Conservation (phyloP, 345 rosid genomes). For the Jatropha curcas region DNA sequence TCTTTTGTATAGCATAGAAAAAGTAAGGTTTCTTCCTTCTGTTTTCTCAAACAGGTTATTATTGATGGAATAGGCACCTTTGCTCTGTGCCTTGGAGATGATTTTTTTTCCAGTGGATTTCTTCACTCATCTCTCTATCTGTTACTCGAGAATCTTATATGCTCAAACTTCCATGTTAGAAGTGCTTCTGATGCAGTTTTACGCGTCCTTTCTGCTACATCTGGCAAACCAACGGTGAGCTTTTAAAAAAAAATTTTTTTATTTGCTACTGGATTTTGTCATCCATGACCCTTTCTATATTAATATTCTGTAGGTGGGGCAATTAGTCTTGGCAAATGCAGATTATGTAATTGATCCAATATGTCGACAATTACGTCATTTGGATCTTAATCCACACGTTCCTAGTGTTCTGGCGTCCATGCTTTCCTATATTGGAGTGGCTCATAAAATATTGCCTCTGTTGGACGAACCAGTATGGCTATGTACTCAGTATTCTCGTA, state of each 20-base stretch:
- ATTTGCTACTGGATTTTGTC: conserved; percentile 11
- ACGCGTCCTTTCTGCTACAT: conserved; percentile 57
- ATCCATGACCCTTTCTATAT: conserved; percentile 13
- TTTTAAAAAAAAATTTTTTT: conserved; percentile 11
- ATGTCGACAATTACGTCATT: conserved; percentile 82
- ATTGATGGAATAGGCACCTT: conserved; percentile 84
- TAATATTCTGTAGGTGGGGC: conserved; percentile 65
- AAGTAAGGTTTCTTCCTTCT: conserved; percentile 10
- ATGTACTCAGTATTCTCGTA: background rate
- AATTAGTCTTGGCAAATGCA: conserved; percentile 84
- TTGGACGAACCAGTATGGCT: conserved; percentile 84
- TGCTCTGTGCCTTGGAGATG: conserved; percentile 69
- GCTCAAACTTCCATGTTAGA: conserved; percentile 70
- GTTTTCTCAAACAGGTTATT: conserved; percentile 53
- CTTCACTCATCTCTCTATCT: conserved; percentile 86
- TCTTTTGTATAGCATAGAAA: background rate
- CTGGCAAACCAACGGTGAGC: conserved; percentile 70
- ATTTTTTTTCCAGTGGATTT: conserved; percentile 80
- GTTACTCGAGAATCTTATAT: conserved; percentile 77
- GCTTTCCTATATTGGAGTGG: conserved; percentile 93
- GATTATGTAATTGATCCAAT: conserved; percentile 89
- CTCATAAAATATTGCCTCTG: conserved; percentile 71
- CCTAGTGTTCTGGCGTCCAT: conserved; percentile 94
- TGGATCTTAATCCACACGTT: conserved; percentile 84
- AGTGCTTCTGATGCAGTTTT: conserved; percentile 77